phyloP scores from a whole-genome alignment of 148 eudicot species.

The Rhododendron molle region DNA sequence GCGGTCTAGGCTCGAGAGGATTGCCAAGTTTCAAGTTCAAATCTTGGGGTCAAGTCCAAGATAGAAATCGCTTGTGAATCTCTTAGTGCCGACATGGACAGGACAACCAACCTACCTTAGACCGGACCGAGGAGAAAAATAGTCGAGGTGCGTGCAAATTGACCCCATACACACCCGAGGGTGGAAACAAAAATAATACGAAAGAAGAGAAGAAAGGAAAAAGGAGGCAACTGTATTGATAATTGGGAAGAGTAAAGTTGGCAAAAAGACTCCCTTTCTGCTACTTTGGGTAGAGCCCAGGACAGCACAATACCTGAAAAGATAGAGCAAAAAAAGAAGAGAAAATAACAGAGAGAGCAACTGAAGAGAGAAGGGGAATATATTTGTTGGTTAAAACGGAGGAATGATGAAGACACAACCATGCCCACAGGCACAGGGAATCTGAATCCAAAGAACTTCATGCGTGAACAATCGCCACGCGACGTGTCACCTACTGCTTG shows the following conservation, averaged over 20 bases:
- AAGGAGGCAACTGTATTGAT: background rate
- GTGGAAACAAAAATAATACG: no score
- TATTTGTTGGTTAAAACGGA: background rate
- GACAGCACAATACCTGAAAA: background rate
- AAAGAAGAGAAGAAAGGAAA: no score
- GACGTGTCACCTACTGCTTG: conserved; percentile 5
- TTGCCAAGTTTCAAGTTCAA: no score
- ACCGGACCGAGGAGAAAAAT: no score
- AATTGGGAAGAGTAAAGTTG: background rate
- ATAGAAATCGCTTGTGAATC: no score
- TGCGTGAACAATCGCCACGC: conserved; percentile 9
- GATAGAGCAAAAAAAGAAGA: background rate
- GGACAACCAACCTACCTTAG: no score
- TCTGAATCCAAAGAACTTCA: background rate
- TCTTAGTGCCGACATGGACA: no score
- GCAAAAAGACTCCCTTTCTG: background rate
- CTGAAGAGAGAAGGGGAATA: background rate
- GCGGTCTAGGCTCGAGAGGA: no score
- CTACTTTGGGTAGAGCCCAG: background rate
- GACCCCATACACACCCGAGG: background rate
- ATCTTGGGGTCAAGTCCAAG: no score
- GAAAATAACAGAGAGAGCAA: background rate
- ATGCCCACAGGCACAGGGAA: background rate
- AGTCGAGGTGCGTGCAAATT: no score
- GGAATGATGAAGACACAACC: conserved; percentile 13